Conservation (phyloP, 768 basidiomycete species). For the Roridomyces roridus region DNA sequence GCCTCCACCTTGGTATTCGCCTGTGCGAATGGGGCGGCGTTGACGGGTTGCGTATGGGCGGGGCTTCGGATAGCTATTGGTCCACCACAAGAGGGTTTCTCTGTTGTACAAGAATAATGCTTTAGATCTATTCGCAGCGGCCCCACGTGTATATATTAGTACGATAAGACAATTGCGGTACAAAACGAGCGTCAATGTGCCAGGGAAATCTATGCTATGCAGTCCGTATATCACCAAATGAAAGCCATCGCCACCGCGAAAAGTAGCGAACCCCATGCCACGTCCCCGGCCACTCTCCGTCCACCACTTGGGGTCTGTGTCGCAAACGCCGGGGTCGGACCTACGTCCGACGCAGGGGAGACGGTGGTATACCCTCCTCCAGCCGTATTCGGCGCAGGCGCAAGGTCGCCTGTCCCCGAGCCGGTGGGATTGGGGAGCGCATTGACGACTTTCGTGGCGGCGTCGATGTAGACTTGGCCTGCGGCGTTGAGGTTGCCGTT, state of each 20-base stretch:
- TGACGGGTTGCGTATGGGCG: slow-evolving; percentile 84
- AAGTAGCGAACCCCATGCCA: no score
- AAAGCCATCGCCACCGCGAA: not conserved
- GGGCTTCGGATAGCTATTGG: slow-evolving; percentile 81
- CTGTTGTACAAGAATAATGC: slow-evolving; percentile 65
- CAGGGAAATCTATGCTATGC: no score
- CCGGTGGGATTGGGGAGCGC: slow-evolving; percentile 27
- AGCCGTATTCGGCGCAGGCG: not conserved
- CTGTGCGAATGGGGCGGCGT: slow-evolving; percentile 81
- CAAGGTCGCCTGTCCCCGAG: not conserved
- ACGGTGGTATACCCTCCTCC: slow-evolving; percentile 25
- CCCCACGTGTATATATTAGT: no score
- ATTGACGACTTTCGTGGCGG: slow-evolving; percentile 44
- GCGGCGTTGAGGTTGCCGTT: slow-evolving; percentile 52
- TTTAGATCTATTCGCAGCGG: no score
- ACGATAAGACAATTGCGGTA: no score
- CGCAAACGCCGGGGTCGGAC: slow-evolving; percentile 19
- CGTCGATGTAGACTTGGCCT: slow-evolving; percentile 51
- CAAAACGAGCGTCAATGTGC: no score
- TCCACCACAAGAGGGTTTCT: slow-evolving; percentile 54
- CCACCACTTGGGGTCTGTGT: slow-evolving; percentile 17
- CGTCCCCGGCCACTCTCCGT: slow-evolving; percentile 2
- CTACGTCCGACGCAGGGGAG: slow-evolving; percentile 9
- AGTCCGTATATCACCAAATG: slow-evolving; percentile 17
- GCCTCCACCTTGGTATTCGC: slow-evolving; percentile 95